A percentile compares a stretch with the other conserved stretches of the same genome.
These are phyloP conservation scores for Ogataea angusta DNA, from an alignment of 805 yeast genomes.

Conservation along the genomic window DNA sequence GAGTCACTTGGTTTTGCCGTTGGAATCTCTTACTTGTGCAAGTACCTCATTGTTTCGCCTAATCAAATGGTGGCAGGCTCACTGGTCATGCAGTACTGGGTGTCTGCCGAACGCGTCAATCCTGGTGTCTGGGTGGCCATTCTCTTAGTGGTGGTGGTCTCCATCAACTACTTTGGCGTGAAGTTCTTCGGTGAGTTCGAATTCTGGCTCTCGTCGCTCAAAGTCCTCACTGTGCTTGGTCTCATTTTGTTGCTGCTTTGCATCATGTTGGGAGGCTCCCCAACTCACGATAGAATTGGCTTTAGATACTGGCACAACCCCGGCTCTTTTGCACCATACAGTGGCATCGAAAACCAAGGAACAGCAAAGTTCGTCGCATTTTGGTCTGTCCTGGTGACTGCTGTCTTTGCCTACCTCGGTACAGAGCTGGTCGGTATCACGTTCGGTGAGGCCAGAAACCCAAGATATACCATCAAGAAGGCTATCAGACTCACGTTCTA, in stretches of 20 bases:
- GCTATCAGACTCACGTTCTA: constrained; percentile 53
- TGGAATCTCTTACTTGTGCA: constrained; percentile 51
- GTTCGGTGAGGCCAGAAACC: constrained; percentile 47
- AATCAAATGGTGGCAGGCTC: constrained; percentile 58
- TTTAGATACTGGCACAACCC: constrained; percentile 44
- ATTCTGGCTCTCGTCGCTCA: constrained; percentile 60
- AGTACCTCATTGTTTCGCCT: constrained; percentile 52
- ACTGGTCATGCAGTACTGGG: constrained; percentile 53
- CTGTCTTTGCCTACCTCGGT: constrained; percentile 49
- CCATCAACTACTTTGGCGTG: constrained; percentile 45
- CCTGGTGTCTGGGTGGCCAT: constrained; percentile 54
- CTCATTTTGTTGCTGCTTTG: constrained; percentile 59
- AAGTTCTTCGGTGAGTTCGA: constrained; percentile 47
- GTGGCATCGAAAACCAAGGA: constrained; percentile 39
- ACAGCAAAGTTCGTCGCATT: constrained; percentile 51
- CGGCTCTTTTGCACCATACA: constrained; percentile 41
- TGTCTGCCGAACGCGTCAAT: constrained; percentile 41
- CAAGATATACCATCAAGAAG: constrained; percentile 48
- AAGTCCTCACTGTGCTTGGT: constrained; percentile 64
- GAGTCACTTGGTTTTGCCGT: constrained; percentile 56
- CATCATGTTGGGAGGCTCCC: constrained; percentile 77
- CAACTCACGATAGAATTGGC: constrained; percentile 59
- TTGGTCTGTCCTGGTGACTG: constrained; percentile 51
- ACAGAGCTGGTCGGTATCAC: constrained; percentile 51
- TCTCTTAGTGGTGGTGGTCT: constrained; percentile 39